Conservation (phyloP, 75 land plant genomes). For the Cunninghamia lanceolata region DNA sequence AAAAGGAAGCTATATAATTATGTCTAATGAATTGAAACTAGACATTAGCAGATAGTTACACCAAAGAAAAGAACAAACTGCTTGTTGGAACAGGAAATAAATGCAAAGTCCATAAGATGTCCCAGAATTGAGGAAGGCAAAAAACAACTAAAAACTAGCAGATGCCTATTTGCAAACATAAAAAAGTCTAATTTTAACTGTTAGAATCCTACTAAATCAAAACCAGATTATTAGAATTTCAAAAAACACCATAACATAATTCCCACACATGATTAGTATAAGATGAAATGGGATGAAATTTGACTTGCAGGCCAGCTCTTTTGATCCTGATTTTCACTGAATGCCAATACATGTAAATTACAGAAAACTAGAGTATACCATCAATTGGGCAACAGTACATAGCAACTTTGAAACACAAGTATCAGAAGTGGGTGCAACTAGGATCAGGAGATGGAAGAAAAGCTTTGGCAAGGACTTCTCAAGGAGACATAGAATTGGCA, state of each 20-base stretch:
- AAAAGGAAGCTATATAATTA: background rate
- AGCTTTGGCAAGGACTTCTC: background rate
- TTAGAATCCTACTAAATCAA: background rate
- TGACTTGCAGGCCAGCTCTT: background rate
- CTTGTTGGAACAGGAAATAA: background rate
- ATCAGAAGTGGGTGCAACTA: background rate
- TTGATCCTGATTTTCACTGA: too few relatives aligned
- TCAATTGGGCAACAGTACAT: background rate
- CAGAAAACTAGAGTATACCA: background rate
- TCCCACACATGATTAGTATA: background rate
- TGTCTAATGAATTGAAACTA: conserved; percentile 1
- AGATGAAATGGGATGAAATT: background rate
- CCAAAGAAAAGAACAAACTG: background rate
- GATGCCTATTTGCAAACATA: background rate
- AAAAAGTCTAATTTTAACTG: background rate
- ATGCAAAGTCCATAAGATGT: background rate
- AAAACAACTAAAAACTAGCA: background rate
- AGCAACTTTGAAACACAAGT: background rate
- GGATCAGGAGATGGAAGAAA: background rate
- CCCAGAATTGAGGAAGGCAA: background rate
- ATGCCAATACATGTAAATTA: background rate
- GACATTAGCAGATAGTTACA: background rate
- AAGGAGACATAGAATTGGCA: background rate
- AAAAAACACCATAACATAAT: background rate
- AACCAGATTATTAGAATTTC: background rate